phyloP scores from a whole-genome alignment of 345 rosid genomes.

The Aquilaria yunnanensis region DNA sequence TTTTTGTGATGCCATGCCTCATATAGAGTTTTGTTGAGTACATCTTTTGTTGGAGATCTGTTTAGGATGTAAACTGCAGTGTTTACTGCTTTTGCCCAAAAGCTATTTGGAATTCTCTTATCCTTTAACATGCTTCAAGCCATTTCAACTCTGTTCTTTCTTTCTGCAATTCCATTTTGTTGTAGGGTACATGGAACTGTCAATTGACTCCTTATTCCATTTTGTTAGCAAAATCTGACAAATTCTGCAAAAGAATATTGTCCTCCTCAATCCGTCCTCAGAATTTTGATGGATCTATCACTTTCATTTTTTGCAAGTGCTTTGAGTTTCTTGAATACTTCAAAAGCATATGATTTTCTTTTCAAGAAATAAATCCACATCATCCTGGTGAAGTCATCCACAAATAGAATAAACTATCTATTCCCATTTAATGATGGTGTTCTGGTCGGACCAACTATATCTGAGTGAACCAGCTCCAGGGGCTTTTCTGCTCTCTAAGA shows the following conservation, averaged over 20 bases:
- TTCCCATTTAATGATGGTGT: not conserved
- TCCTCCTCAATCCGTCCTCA: not conserved
- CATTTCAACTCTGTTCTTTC: not conserved
- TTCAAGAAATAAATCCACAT: not conserved
- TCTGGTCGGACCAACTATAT: not conserved
- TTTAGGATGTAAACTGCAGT: not conserved
- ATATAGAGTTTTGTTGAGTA: not conserved
- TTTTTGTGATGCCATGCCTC: not conserved
- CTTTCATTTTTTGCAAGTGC: not conserved
- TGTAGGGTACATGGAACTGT: not conserved
- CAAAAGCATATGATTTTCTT: not conserved
- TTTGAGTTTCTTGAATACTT: not conserved
- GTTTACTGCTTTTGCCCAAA: not conserved
- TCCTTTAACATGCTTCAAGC: not conserved
- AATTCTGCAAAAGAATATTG: not conserved
- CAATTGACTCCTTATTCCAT: not conserved
- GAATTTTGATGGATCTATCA: not conserved
- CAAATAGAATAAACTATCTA: not conserved
- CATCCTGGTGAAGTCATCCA: not conserved
- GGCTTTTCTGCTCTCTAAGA: no score
- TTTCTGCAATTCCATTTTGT: not conserved
- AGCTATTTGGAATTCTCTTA: not conserved
- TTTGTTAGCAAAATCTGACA: not conserved
- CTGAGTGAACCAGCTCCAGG: not conserved
- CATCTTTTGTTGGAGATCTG: not conserved